phyloP scores from a whole-genome alignment of 495 filamentous ascomycete genomes.

The Glarea lozoyensis region DNA sequence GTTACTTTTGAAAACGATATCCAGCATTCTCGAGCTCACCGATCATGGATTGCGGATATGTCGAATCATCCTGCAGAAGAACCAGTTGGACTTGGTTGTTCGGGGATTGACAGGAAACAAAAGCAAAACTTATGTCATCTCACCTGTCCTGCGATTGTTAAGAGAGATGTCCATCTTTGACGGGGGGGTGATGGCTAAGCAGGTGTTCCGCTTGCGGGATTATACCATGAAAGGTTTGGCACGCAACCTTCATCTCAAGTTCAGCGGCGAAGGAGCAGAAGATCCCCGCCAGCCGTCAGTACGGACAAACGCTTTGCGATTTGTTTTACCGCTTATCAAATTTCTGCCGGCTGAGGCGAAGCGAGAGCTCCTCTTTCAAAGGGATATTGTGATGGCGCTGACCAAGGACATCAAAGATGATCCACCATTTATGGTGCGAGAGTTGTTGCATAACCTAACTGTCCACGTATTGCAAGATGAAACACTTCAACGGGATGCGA shows the following conservation, averaged over 20 bases:
- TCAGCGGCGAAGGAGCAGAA: conserved; percentile 42
- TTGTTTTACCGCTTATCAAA: conserved; percentile 64
- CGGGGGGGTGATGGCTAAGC: conserved; percentile 64
- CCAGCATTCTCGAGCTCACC: conserved; percentile 57
- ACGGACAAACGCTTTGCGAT: conserved; percentile 65
- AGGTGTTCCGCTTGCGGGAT: conserved; percentile 58
- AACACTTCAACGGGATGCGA: conserved; percentile 57
- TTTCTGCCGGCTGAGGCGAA: conserved; percentile 63
- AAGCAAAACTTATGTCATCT: conserved; percentile 75
- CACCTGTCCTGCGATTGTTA: conserved; percentile 70
- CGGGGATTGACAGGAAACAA: conserved; percentile 63
- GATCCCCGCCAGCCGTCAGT: conserved; percentile 56
- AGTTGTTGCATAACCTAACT: conserved; percentile 57
- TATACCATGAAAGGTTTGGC: conserved; percentile 66
- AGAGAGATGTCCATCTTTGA: conserved; percentile 73
- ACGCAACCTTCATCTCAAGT: conserved; percentile 45
- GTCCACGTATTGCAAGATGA: conserved; percentile 60
- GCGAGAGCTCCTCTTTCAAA: conserved; percentile 63
- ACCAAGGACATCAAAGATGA: conserved; percentile 66
- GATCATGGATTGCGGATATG: conserved; percentile 63
- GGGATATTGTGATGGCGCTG: conserved; percentile 57
- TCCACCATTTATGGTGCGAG: conserved; percentile 55
- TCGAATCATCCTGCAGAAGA: conserved; percentile 61
- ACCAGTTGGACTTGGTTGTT: conserved; percentile 62
- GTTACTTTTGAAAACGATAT: conserved; percentile 65